A percentile compares a stretch with the other conserved stretches of the same genome.
Conservation (phyloP, 2,329 filamentous ascomycete genomes). For the Penicillium sp. region DNA sequence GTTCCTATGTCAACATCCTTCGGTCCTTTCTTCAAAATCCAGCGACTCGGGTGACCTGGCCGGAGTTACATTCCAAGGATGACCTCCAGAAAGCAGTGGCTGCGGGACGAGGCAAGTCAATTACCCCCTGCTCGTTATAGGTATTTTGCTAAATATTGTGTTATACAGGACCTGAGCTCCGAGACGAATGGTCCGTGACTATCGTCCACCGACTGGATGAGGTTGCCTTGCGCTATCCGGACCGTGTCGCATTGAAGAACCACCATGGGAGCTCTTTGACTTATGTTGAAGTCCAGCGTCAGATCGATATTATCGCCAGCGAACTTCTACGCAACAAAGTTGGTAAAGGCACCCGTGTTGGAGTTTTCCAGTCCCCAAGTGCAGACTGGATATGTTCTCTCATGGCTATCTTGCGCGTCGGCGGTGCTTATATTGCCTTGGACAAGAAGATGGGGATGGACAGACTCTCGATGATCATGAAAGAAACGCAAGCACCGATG, state of each 20-base stretch:
- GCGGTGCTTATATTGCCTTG: constrained; percentile 35
- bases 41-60: constrained; percentile 19
- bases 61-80: constrained; percentile 7
- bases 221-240: constrained; percentile 21
- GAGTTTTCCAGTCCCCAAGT: constrained; percentile 41
- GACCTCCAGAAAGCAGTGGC: constrained; percentile 17
- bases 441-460: constrained; percentile 26
- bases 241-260: constrained; percentile 29
- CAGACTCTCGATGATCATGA: constrained; percentile 24
- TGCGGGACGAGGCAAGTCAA: constrained; percentile 17
- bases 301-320: constrained; percentile 36
- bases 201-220: constrained; percentile 38
- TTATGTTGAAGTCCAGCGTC: constrained; percentile 36
- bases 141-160: background rate
- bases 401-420: constrained; percentile 32
- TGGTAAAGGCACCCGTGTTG: constrained; percentile 29
- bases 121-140: background rate
- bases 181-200: constrained; percentile 35
- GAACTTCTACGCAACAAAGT: constrained; percentile 22
- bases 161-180: constrained; percentile 17
- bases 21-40: constrained; percentile 19
- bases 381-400: constrained; percentile 29
- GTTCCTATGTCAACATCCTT: constrained; percentile 16
- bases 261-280: constrained; percentile 29
- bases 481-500: constrained; percentile 6